These are phyloP conservation scores for Colletotrichum shisoi DNA, from an alignment of 2,329 filamentous ascomycete genomes.

Conservation along the genomic window DNA sequence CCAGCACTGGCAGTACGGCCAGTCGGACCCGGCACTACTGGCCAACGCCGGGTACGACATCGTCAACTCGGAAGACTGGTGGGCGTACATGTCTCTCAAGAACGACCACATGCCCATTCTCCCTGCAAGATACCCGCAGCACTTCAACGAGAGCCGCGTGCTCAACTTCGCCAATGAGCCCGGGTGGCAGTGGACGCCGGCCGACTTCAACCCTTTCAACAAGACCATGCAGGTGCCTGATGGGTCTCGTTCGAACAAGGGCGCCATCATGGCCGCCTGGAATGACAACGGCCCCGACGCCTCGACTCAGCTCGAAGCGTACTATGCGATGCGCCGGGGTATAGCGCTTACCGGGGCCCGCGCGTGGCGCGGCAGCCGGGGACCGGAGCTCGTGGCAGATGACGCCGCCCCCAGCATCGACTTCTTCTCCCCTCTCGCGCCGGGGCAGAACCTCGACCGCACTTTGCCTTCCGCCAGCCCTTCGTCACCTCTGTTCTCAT, in stretches of 20 bases:
- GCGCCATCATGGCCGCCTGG: conserved; percentile 56
- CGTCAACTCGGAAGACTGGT: conserved; percentile 60
- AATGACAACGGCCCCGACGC: conserved; percentile 59
- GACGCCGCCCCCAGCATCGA: conserved; percentile 49
- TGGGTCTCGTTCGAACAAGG: conserved; percentile 45
- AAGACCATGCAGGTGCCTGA: conserved; percentile 49
- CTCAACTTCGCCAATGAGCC: conserved; percentile 54
- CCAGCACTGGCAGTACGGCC: conserved; percentile 53
- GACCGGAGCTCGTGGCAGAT: conserved; percentile 44
- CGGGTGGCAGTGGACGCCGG: conserved; percentile 57
- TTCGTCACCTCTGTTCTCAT: conserved; percentile 45
- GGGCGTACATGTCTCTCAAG: conserved; percentile 64
- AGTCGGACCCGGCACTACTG: conserved; percentile 55
- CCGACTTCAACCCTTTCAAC: conserved; percentile 55
- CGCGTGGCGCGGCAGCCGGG: conserved; percentile 54
- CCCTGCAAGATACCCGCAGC: conserved; percentile 56
- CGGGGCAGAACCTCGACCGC: conserved; percentile 56
- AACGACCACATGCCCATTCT: conserved; percentile 59
- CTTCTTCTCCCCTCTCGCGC: conserved; percentile 50
- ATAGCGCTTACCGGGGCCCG: conserved; percentile 53
- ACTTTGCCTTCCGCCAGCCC: conserved; percentile 34
- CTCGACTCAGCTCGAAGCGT: conserved; percentile 57
- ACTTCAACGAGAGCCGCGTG: conserved; percentile 55
- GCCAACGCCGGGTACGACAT: conserved; percentile 50
- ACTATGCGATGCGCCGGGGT: conserved; percentile 56